phyloP scores from a whole-genome alignment of 2,329 filamentous ascomycete genomes.

The Hypoxylon sp. region DNA sequence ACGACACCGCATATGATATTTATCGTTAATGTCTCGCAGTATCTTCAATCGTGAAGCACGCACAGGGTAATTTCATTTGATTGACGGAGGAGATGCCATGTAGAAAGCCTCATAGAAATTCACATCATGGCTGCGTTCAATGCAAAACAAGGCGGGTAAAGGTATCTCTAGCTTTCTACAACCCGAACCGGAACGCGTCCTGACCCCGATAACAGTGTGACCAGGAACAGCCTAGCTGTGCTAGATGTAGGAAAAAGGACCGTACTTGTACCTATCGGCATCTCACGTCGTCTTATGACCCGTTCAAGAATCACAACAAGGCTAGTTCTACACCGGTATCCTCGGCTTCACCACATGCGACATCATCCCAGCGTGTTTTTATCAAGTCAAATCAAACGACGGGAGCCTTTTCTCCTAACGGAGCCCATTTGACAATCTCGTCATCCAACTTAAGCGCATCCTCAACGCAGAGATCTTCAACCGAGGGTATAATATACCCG shows the following conservation, averaged over 20 bases:
- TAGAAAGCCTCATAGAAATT: slow-evolving; percentile 24
- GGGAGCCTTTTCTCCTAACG: not conserved
- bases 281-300: slow-evolving; percentile 21
- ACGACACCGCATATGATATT: too few species aligned
- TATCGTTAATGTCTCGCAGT: too few species aligned
- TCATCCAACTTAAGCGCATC: too few species aligned
- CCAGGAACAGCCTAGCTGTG: slow-evolving; percentile 16
- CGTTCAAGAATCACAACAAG: slow-evolving; percentile 4
- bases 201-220: slow-evolving; percentile 11
- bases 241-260: slow-evolving; percentile 15
- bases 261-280: slow-evolving; percentile 18
- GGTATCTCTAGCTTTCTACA: slow-evolving; percentile 1
- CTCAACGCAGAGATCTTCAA: too few species aligned
- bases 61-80: not conserved
- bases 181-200: not conserved
- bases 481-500: not conserved
- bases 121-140: slow-evolving; percentile 23
- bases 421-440: not conserved
- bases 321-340: not conserved
- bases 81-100: slow-evolving; percentile 9
- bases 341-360: not conserved
- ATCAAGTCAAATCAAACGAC: not conserved
- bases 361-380: not conserved
- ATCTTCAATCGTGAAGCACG: too few species aligned
- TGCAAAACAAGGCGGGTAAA: slow-evolving; percentile 22